phyloP scores from a whole-genome alignment of 768 basidiomycete species.

The Lepiota brunneoincarnata region DNA sequence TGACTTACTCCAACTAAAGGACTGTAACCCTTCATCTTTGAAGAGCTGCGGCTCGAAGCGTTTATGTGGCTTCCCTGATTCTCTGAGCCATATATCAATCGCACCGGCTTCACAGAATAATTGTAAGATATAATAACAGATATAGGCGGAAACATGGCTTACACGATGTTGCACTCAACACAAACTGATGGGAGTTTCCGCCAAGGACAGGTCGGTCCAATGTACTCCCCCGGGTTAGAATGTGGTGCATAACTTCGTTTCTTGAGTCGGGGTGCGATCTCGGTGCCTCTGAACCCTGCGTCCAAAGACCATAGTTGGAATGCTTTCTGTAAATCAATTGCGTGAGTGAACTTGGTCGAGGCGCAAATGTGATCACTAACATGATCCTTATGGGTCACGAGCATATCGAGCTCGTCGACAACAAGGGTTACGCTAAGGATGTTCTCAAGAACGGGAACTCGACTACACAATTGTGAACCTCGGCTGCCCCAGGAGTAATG shows the following conservation, averaged over 20 bases:
- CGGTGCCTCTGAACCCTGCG: conserved; percentile 6
- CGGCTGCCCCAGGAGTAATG: not conserved
- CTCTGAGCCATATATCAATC: conserved; percentile 7
- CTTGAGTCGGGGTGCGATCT: conserved; percentile 4
- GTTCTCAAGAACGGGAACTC: conserved; percentile 8
- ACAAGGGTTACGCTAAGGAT: not conserved
- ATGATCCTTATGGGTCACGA: conserved; percentile 8
- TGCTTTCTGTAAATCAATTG: not conserved
- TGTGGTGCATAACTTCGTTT: conserved; percentile 2
- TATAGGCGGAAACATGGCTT: not conserved
- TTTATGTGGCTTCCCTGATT: conserved; percentile 1
- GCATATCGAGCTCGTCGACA: conserved; percentile 7
- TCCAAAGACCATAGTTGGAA: conserved; percentile 9
- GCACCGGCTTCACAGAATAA: not conserved
- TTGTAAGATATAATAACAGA: not conserved
- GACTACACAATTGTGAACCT: not conserved
- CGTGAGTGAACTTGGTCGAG: not conserved
- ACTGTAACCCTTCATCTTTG: not conserved
- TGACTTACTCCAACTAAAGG: conserved; percentile 8
- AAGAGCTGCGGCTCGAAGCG: conserved; percentile 4
- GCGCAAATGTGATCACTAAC: not conserved
- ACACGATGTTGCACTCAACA: conserved; percentile 6
- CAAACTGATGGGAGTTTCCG: conserved; percentile 6
- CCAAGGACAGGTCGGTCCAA: conserved; percentile 4
- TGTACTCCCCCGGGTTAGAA: not conserved